A percentile compares a stretch with the other conserved stretches of the same genome.
These are phyloP conservation scores for Pinus taeda DNA, from an alignment of 75 land plant genomes.

Conservation along the genomic window DNA sequence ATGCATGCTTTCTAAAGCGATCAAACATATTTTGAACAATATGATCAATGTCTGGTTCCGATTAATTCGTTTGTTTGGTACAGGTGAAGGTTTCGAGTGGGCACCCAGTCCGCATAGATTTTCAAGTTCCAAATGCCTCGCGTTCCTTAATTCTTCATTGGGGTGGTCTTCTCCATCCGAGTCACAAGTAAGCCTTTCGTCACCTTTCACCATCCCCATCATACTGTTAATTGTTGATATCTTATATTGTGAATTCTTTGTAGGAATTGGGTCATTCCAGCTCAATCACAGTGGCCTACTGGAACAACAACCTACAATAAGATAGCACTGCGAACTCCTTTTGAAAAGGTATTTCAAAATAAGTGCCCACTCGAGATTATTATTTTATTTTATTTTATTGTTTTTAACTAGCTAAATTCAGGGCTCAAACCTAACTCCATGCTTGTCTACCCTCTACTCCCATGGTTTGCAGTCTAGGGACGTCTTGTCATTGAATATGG, in stretches of 20 bases:
- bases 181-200: conserved; percentile 14
- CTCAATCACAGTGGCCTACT: conserved; percentile 27
- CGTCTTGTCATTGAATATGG: conserved; percentile 17
- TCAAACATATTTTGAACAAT: neutral
- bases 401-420: neutral
- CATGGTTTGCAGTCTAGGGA: conserved; percentile 28
- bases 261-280: conserved; percentile 42
- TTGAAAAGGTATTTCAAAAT: conserved; percentile 23
- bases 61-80: conserved; percentile 22
- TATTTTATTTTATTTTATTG: neutral
- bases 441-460: neutral
- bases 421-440: neutral
- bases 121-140: conserved; percentile 23
- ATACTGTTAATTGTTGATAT: neutral
- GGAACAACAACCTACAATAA: conserved; percentile 24
- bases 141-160: conserved; percentile 41
- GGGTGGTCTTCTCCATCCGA: conserved; percentile 35
- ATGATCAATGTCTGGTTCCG: neutral
- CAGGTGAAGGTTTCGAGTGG: conserved; percentile 20
- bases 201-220: neutral
- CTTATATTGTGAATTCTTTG: neutral
- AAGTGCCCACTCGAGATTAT: too few relatives aligned
- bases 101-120: conserved; percentile 22
- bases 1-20: too few relatives aligned
- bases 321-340: conserved; percentile 41